Evolutionary conservation across 139 green algal species (phyloP).

Genomic region (Ettlia oleoabundans): DNA sequence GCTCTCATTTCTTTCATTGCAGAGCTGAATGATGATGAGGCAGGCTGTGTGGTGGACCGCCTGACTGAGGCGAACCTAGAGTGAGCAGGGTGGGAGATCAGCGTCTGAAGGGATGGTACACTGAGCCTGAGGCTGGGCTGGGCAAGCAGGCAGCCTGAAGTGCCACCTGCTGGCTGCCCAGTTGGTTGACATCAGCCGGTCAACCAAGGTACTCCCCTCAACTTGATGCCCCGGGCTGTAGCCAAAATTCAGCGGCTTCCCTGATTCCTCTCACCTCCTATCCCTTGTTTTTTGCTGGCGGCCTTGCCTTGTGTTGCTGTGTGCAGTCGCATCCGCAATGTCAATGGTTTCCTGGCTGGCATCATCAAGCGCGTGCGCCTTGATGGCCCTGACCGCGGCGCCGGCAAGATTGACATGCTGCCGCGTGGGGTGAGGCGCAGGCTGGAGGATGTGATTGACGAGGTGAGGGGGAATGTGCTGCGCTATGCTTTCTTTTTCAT

Average conservation of each 20-base stretch:
- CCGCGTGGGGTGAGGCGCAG: conserved; percentile 44
- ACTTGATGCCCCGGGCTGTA: no score
- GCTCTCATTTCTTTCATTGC: background rate
- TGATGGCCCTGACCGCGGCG: conserved; percentile 55
- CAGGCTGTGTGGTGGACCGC: conserved; percentile 52
- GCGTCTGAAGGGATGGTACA: background rate
- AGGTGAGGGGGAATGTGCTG: conserved; percentile 42
- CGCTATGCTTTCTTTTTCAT: no score
- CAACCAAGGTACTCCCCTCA: no score
- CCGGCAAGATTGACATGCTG: conserved; percentile 55
- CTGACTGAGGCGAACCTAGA: conserved; percentile 56
- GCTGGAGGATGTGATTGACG: conserved; percentile 56
- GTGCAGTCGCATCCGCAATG: conserved; percentile 49
- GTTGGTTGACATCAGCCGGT: no score
- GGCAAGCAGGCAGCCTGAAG: no score
- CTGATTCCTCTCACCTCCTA: no score
- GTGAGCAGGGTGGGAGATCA: background rate
- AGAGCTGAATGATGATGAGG: conserved; percentile 51
- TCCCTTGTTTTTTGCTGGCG: background rate
- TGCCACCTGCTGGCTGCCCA: no score
- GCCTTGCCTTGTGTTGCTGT: background rate
- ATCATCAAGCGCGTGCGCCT: conserved; percentile 64
- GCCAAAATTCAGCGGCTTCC: no score
- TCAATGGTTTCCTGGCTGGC: conserved; percentile 49
- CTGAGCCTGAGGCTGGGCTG: no score